Percentiles rank a stretch among this genome's conserved stretches.
phyloP scores from a whole-genome alignment of 2,329 filamentous ascomycete species.

The Fusarium virguliforme region DNA sequence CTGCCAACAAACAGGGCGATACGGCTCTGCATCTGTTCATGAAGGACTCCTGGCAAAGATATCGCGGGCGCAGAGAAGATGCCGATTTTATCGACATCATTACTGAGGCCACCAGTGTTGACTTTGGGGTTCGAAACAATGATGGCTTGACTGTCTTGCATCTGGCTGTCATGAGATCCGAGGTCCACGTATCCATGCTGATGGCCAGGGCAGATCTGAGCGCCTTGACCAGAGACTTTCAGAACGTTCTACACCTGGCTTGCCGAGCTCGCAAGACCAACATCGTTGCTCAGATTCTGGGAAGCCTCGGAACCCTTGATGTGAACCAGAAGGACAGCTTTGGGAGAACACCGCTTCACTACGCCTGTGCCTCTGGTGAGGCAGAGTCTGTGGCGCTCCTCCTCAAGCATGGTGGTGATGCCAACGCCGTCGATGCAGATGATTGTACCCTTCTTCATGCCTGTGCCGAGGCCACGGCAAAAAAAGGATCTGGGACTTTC shows the following conservation, averaged over 20 bases:
- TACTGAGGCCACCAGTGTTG: neutral
- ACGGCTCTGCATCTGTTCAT: conserved; percentile 40
- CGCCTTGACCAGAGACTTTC: conserved; percentile 31
- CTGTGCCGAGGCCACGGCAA: conserved; percentile 31
- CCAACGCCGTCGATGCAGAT: neutral
- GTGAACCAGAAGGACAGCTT: conserved; percentile 35
- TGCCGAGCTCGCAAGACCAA: conserved; percentile 35
- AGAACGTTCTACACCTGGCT: conserved; percentile 42
- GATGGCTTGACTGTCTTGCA: conserved; percentile 38
- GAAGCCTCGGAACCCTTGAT: neutral
- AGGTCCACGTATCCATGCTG: conserved; percentile 18
- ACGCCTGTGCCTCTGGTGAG: conserved; percentile 43
- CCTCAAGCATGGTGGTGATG: conserved; percentile 27
- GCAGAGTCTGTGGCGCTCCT: conserved; percentile 37
- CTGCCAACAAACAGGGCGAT: conserved; percentile 27
- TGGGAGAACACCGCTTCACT: conserved; percentile 43
- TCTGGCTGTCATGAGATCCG: conserved; percentile 37
- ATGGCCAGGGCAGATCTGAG: conserved; percentile 24
- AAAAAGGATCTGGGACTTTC: conserved; percentile 31
- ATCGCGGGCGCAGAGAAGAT: neutral
- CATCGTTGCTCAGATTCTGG: conserved; percentile 34
- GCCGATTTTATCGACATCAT: conserved; percentile 31
- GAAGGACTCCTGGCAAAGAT: neutral
- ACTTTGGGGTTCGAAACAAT: conserved; percentile 37
- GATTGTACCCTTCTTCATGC: conserved; percentile 36